Evolutionary conservation across 768 basidiomycete genomes (phyloP), one percentile per base, ranked within the genome.

Genomic region (Tylopilus plumbeoviolaceoides): DNA sequence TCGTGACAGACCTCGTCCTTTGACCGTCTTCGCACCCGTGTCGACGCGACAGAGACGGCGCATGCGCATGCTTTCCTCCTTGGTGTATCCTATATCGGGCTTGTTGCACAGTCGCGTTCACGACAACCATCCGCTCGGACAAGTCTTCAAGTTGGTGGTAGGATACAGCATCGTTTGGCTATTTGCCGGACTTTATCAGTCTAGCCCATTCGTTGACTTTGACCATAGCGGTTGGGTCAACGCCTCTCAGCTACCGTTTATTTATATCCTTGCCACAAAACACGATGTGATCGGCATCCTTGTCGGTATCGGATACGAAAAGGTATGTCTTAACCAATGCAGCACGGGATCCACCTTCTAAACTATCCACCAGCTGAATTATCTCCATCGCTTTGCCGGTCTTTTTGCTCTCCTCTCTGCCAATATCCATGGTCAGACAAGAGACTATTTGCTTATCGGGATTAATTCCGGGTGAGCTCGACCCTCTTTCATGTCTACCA

Each of bases 381-480:
- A 78, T 64, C 66, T 91, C 7, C 90, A 92, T 68, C 82, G 89
- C 23, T 80, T 83, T 59, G 71, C 76, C 10, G 89, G 87, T 1
- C 67, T 74, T 20, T 62, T 86, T 42, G 66, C 84, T 4, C 73
- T 85, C 25, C 48, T 87, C 18, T 77, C 78, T 2, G 73, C 72
- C 12, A 81, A 87, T 55, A 59, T 87, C 11, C 87, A 89, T 61
- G 70, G 97, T 14, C 95, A 98, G 75, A 98, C 97, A 15, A 80
- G 94, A 58, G 95, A 98, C 65, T 84, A 95, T 66, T 72, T 99
- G n/a, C 97, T 97, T 1, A 70, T 95, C n/a, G 92, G 92, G 8
- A 69, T 74, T 40, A 91, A 91, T 44, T 61, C 80, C 41, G 93
- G 95, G 95, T 95, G 63, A 60, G 80, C 68, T n/a, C n/a, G n/a